These are phyloP conservation scores for Coffea humblotiana DNA, from an alignment of 305 asterid genomes.

Conservation along the genomic window DNA sequence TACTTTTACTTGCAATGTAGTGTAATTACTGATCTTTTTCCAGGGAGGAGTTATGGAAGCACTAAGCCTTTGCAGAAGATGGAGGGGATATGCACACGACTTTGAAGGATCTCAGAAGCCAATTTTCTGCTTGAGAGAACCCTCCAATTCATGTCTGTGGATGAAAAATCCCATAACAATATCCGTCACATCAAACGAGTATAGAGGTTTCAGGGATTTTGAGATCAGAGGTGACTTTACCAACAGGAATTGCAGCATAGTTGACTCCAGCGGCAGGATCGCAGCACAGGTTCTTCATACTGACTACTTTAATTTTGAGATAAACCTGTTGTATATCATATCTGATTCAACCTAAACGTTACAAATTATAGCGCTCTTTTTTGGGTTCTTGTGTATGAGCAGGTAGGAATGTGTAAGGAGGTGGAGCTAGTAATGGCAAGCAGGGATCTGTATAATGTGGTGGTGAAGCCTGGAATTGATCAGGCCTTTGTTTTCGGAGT, in stretches of 20 bases:
- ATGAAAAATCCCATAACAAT: slow-evolving; percentile 41
- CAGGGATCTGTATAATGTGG: slow-evolving; percentile 65
- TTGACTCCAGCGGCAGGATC: slow-evolving; percentile 54
- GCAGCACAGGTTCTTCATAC: slow-evolving; percentile 52
- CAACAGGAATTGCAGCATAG: slow-evolving; percentile 53
- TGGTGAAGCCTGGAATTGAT: slow-evolving; percentile 71
- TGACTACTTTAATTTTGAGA: background rate
- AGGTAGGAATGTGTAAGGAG: slow-evolving; percentile 63
- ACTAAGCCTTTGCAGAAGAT: slow-evolving; percentile 50
- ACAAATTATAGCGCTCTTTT: background rate
- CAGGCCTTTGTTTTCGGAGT: slow-evolving; percentile 85
- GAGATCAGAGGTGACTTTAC: slow-evolving; percentile 64
- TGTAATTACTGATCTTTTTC: background rate
- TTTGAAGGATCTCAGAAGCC: slow-evolving; percentile 51
- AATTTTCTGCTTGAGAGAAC: slow-evolving; percentile 66
- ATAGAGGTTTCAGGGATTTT: slow-evolving; percentile 33
- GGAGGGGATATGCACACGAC: slow-evolving; percentile 60
- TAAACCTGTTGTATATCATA: background rate
- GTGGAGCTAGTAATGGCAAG: slow-evolving; percentile 42
- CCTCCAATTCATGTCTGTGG: slow-evolving; percentile 46
- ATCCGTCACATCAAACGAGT: slow-evolving; percentile 45
- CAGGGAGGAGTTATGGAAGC: slow-evolving; percentile 78
- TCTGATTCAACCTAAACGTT: background rate
- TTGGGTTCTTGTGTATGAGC: slow-evolving; percentile 1
- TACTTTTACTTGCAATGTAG: background rate